Evolutionary conservation across 164 flowering plant genomes (phyloP).

Genomic region (Liriodendron chinense): DNA sequence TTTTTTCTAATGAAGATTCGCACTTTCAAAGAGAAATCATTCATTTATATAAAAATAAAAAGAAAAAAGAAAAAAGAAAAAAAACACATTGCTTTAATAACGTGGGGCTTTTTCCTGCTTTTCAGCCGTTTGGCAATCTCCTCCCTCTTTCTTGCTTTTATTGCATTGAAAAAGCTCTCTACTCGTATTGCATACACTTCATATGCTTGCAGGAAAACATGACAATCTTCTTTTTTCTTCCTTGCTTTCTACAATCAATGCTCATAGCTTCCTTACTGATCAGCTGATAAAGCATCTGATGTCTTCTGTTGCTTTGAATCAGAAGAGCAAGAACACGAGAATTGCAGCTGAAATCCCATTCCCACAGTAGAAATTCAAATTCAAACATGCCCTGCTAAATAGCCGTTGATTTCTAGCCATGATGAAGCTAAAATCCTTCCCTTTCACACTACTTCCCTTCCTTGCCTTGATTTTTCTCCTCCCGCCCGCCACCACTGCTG

Average conservation of each 20-base stretch:
- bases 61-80: background rate
- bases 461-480: slow-evolving; percentile 11
- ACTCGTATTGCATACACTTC: background rate
- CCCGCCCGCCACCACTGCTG: slow-evolving; percentile 30
- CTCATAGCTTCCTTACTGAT: slow-evolving; percentile 3
- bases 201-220: background rate
- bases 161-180: background rate
- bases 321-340: slow-evolving; percentile 11
- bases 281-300: slow-evolving; percentile 4
- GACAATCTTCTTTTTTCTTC: background rate
- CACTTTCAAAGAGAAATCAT: background rate
- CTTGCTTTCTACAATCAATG: slow-evolving; percentile 1
- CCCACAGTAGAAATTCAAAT: slow-evolving; percentile 4
- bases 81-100: background rate
- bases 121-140: background rate
- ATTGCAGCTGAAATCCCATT: background rate
- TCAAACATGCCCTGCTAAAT: slow-evolving; percentile 3
- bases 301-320: slow-evolving; percentile 8
- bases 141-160: background rate
- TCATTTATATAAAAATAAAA: background rate
- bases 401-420: background rate
- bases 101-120: background rate
- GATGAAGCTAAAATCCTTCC: slow-evolving; percentile 23
- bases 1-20: background rate
- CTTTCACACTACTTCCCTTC: background rate